Base-by-base conservation (phyloP, 1,284 basidiomycete species). In the Boletellus deceptivus region DNA sequence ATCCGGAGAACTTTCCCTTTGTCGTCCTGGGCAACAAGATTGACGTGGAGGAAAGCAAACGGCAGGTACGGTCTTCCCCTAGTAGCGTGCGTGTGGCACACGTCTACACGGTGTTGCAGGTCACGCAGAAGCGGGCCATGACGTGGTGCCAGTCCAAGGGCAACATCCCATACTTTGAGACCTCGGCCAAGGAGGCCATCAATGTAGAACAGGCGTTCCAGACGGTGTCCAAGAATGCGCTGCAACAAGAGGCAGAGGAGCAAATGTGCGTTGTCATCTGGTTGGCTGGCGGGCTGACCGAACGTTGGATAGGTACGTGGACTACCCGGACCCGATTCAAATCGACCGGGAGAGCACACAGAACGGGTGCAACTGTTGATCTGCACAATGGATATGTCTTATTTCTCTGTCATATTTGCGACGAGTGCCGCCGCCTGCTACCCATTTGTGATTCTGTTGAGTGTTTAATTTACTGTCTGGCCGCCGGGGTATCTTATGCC, bases 171-270 rank as follows among this genome's bases (percentile, higher is more conserved):
- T 99, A 99, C 74, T 99, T 99, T 72, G 97, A 99, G 77, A 99
- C 97, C 1, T 98, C 96, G 10, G 97, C 97, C 39, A 99, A 99
- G 76, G 97, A 99, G 72, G 96, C 97, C 17, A 98, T 99, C 80
- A 99, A 99, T 64, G 96, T 99, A 52, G 97, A 99, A 71, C 95
- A 98, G 73, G 97, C 97, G 5, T 99, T 99, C 86, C 95, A 98
- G 72, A 98, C 96, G 3, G 96, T 98, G 56, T 96, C 96, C 16
- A 95, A 96, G 86, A 98, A 98, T 68, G 97, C 97, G 4, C 75
- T 99, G 57, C 92, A 93, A 69, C 96, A 98, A 75, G 97, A 98
- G 71, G 88, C 90, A 48, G 96, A 98, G 70, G 93, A 94, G 55
- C 94, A 98, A 70, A 72, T 98, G 91, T 96, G 59, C 63, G 91